These are phyloP conservation scores for Tarenaya hassleriana DNA, from an alignment of 345 rosid genomes.

Conservation along the genomic window DNA sequence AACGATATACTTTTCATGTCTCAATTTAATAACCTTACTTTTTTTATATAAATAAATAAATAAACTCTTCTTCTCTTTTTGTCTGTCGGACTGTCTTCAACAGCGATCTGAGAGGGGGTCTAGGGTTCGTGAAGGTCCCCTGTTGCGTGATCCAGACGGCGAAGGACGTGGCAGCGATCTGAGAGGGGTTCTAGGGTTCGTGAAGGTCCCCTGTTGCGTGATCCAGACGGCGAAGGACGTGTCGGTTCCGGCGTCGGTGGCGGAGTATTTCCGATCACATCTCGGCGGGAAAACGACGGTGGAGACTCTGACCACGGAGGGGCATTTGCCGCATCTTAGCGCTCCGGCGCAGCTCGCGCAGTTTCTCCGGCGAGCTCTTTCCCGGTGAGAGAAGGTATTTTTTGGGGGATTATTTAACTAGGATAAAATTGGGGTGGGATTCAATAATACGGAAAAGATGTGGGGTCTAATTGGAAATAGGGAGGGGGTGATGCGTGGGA, in stretches of 20 bases:
- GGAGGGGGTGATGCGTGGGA: conserved; percentile 35
- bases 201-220: conserved; percentile 54
- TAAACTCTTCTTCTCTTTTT: conserved; percentile 48
- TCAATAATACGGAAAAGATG: conserved; percentile 18
- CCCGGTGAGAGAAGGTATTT: conserved; percentile 29
- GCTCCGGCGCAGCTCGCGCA: conserved; percentile 62
- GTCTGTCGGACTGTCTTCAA: conserved; percentile 56
- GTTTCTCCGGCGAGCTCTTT: conserved; percentile 56
- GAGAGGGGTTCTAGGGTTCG: conserved; percentile 63
- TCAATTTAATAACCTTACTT: too few relatives aligned
- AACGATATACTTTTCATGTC: too few relatives aligned
- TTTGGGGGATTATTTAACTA: too few relatives aligned
- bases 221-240: conserved; percentile 63
- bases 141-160: conserved; percentile 67
- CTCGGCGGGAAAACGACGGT: conserved; percentile 60
- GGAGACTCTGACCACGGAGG: conserved; percentile 58
- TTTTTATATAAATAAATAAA: too few relatives aligned
- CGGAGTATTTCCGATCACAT: conserved; percentile 51
- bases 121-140: conserved; percentile 57
- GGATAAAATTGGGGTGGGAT: conserved; percentile 13
- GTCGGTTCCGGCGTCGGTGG: conserved; percentile 62
- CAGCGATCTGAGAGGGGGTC: conserved; percentile 60
- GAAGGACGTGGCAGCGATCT: too few relatives aligned
- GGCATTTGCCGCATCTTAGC: conserved; percentile 82
- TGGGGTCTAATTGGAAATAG: conserved; percentile 30